Base-by-base conservation (phyloP, 495 filamentous ascomycete genomes). In the Viridothelium virens region DNA sequence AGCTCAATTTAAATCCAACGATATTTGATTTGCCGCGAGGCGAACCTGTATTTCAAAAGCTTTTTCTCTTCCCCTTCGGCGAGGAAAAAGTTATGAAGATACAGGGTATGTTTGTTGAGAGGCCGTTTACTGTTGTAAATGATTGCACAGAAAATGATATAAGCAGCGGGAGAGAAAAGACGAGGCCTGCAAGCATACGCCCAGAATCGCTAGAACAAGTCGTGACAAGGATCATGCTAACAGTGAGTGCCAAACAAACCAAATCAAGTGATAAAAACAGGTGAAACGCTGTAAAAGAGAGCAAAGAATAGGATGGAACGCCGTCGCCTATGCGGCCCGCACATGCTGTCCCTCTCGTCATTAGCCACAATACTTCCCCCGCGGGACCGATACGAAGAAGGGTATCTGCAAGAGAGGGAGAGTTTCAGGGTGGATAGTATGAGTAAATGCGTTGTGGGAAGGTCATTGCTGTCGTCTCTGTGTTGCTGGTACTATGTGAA, bases 391-490 rank as follows among this genome's bases (percentile, higher is more conserved):
- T 59, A 34, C 14, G 53, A 18, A 53, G 18, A 36, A 59, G 18
- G 53, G 53, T 11, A n/a, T n/a, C 36, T 6, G 18, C 11, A 7
- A 7, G 53, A 7, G 36, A 11, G 53, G 7, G 36, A 59, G 14
- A 25, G 25, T 25, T 25, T 10, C 2, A 5, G 31, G 31, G 53
- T n/a, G 31, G 11, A 59, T 2, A 59, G 53, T 9, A 14, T 34
- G 31, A 3, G 7, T 2, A 14, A 36, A 59, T 59, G 53, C 53
- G 2, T 9, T 59, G 31, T 7, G 36, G 10, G 36, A 3, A 31
- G 53, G 31, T 59, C 53, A 36, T 59, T 9, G 31, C 53, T 59
- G 53, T 59, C 53, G 53, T 59, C 18, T 59, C 53, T 59, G 53
- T 59, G 18, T 9, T 59, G 31, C 31, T 3, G 53, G 31, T 59